Evolutionary conservation across 371 early-diverging fungal genomes (phyloP).

Genomic region (Actinomortierella ambigua): DNA sequence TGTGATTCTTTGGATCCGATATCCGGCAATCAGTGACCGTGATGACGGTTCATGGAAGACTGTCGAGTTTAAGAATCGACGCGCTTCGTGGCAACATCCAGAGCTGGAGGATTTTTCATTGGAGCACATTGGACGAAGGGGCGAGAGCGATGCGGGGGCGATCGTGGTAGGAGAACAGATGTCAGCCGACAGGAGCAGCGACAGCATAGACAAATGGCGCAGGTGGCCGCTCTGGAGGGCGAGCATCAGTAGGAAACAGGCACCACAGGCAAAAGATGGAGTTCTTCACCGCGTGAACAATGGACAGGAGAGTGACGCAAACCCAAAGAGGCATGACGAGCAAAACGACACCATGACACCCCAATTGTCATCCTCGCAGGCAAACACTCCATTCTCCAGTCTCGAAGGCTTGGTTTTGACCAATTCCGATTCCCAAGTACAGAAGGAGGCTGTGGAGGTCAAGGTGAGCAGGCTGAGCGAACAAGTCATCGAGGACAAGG

Average conservation of each 20-base stretch:
- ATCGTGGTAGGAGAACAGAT: background rate
- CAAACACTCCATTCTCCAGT: no score
- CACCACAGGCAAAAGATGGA: slow-evolving; percentile 9
- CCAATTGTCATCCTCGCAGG: no score
- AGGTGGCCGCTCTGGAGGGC: background rate
- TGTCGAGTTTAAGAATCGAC: background rate
- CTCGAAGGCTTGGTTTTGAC: no score
- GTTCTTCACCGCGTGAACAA: slow-evolving; percentile 6
- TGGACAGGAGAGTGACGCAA: background rate
- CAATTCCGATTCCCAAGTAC: no score
- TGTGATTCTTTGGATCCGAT: slow-evolving; percentile 26
- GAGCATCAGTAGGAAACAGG: background rate
- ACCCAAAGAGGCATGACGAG: background rate
- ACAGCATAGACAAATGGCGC: background rate
- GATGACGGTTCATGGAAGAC: background rate
- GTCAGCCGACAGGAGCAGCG: background rate
- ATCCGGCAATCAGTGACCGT: background rate
- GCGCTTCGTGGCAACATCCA: background rate
- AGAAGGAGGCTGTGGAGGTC: background rate
- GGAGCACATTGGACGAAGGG: background rate
- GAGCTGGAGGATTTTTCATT: background rate
- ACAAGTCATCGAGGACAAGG: slow-evolving; percentile 1
- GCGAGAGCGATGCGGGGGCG: background rate
- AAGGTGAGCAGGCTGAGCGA: background rate
- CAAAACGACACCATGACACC: background rate